These are phyloP conservation scores for Endocladia muricata DNA, from an alignment of 31 red algal species.

Conservation along the genomic window DNA sequence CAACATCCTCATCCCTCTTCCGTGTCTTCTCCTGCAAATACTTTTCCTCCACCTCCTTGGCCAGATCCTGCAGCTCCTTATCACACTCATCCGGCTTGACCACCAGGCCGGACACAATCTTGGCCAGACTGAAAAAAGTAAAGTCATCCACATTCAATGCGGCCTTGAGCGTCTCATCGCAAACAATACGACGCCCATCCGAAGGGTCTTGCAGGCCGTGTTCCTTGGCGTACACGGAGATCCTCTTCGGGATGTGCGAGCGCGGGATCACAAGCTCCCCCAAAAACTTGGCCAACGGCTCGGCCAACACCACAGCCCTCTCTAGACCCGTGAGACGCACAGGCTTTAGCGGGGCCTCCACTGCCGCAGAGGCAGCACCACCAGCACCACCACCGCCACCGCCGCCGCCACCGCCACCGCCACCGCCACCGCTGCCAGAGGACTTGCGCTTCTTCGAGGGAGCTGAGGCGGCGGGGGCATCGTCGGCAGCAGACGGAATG, in stretches of 20 bases:
- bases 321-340: conserved; percentile 65
- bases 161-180: conserved; percentile 83
- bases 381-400: no score
- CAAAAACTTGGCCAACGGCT: conserved; percentile 69
- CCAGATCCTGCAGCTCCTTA: conserved; percentile 51
- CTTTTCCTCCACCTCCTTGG: conserved; percentile 52
- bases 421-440: neutral
- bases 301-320: conserved; percentile 63
- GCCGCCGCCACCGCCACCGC: no score
- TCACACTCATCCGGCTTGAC: conserved; percentile 58
- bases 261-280: conserved; percentile 68
- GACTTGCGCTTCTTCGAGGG: conserved; percentile 33
- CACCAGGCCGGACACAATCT: conserved; percentile 69
- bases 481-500: neutral
- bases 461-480: neutral
- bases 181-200: conserved; percentile 67
- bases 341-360: conserved; percentile 23
- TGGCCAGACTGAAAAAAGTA: conserved; percentile 81
- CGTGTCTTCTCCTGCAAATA: conserved; percentile 42
- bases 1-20: conserved; percentile 20
- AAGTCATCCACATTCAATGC: conserved; percentile 71
- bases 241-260: conserved; percentile 65
- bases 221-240: conserved; percentile 83
- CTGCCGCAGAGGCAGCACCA: neutral
- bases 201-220: conserved; percentile 76